A percentile compares a stretch with the other conserved stretches of the same genome.
phyloP scores from a whole-genome alignment of 2,329 filamentous ascomycete species.

The Colletotrichum echinochloae region DNA sequence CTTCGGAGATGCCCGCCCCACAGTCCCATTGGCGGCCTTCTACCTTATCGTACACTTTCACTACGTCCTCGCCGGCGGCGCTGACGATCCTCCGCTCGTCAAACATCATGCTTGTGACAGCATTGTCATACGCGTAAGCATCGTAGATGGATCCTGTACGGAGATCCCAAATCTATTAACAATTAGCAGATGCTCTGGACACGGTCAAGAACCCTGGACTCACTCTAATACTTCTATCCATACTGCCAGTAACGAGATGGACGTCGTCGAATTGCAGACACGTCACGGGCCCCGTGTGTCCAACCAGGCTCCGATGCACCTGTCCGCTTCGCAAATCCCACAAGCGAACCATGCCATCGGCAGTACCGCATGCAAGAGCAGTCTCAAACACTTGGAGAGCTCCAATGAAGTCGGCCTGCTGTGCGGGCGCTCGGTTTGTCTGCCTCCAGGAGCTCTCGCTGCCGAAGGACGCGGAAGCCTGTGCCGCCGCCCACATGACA shows the following conservation, averaged over 20 bases:
- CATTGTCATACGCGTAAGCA: conserved; percentile 93
- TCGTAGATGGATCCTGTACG: conserved; percentile 95
- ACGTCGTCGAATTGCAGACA: conserved; percentile 96
- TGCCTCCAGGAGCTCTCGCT: conserved; percentile 79
- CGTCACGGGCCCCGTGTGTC: conserved; percentile 94
- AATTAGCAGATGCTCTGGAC: neutral
- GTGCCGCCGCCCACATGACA: conserved; percentile 96
- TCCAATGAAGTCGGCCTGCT: conserved; percentile 90
- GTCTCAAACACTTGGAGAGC: conserved; percentile 96
- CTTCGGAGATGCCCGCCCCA: conserved; percentile 81
- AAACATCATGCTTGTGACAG: conserved; percentile 97
- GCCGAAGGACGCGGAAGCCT: conserved; percentile 79
- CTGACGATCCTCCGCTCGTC: conserved; percentile 89
- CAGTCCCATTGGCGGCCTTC: conserved; percentile 98
- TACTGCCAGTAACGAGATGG: conserved; percentile 91
- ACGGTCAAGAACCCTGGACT: conserved; percentile 54
- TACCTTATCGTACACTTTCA: conserved; percentile 98
- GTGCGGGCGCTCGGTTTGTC: conserved; percentile 72
- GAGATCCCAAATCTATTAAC: conserved; percentile 95
- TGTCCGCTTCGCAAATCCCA: conserved; percentile 98
- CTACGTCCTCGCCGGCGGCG: conserved; percentile 91
- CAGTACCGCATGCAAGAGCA: conserved; percentile 93
- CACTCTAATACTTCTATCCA: conserved; percentile 94
- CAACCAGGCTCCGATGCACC: conserved; percentile 95
- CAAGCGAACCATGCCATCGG: conserved; percentile 94